Base-by-base conservation (phyloP, 2,329 filamentous ascomycete genomes). In the Nakataea oryzae region DNA sequence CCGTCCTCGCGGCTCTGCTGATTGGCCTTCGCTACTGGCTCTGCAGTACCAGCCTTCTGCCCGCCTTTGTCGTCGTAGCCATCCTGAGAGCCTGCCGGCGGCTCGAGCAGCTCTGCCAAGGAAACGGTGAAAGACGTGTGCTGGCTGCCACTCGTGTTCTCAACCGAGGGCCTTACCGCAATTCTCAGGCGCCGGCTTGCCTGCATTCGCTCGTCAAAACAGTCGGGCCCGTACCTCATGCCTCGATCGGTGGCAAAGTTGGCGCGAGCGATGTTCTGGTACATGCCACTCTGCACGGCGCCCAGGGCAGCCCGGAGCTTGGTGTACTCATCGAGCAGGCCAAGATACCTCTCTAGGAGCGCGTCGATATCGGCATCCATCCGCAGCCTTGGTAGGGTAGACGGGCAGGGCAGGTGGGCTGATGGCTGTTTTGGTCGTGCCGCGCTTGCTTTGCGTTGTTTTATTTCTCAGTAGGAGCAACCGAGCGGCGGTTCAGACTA, bases 201-300 rank as follows among this genome's bases (percentile, higher is more conserved):
- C 70, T 85, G 85, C 85, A 91, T 90, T 58, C 89, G 81, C 66
- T 85, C 82, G 72, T 93, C 88, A 70, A 90, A 93, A 69, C 84
- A 82, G 67, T 90, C 86, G 65, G 78, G 81, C 3, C 88, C 89
- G 70, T 88, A 92, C 55, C 84, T 79, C 64, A 84, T 72, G 34
- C 86, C 82, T 14, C 83, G 77, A 69, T 84, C 79, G n/a, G 83
- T 84, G 30, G 83, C 77, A 73, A 90, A 92, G 74, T 92, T 91
- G 64, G 90, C 89, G 63, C 89, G 83, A n/a, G 89, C 87, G 54
- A 93, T 78, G 66, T 78, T 75, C 62, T 82, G 80, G 69, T 79
- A 83, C 65, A 89, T 79, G 60, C 75, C 74, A 26, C 80, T 75
- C 65, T 90, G 81, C 26, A 83, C 74, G 14, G 71, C 69, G 56